These are phyloP conservation scores for Zea mays DNA, from an alignment of 176 grass and related monocot species.

Conservation along the genomic window Zm-B73-REFERENCE-NAM-5.0 NC_050100.1:216333501-216334000, in stretches of 20 bases:
- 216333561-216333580: neutral
- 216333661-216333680: neutral
- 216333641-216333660: neutral
- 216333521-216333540: neutral
- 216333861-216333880: neutral
- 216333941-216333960: neutral
- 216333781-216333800: too few species aligned
- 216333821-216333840: too few species aligned
- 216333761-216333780: too few species aligned
- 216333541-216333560: neutral
- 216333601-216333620: neutral
- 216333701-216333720: too few species aligned
- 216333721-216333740: too few species aligned
- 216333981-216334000: neutral
- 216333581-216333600: neutral
- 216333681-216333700: neutral
- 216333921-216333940: neutral
- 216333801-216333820: too few species aligned
- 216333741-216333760: too few species aligned
- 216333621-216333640: neutral
- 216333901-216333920: neutral
- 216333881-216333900: neutral
- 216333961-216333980: neutral
- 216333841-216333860: neutral
- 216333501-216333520: neutral